Base-by-base conservation (phyloP, 2,329 filamentous ascomycete genomes). In the Colletotrichum cuscutae region DNA sequence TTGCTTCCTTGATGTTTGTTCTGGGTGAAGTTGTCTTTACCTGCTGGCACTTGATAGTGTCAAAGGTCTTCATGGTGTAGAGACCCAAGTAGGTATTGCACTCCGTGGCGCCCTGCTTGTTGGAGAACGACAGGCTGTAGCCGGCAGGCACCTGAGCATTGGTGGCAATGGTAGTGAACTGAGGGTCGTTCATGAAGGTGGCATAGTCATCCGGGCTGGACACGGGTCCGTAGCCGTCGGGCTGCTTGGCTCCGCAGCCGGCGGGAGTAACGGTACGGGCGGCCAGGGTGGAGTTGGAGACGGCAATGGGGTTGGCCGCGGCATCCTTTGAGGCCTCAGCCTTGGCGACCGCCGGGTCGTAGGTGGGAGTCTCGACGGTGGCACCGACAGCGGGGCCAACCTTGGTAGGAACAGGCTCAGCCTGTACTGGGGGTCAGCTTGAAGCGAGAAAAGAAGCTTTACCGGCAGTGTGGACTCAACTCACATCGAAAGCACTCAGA, bases 11-110 rank as follows among this genome's bases (percentile, higher is more conserved):
- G 2, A n/a, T 4, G 19, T 11, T 24, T 24, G 15, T 26, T 26
- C 19, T 5, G 12, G 24, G 7, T 24, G 28, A 54, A 22, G 6
- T 22, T 49, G 19, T 49, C 19, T 49, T 26, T 22, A 64, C 69
- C 65, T 72, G 70, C 42, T 72, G 65, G 54, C 70, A 72, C 59
- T 60, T 57, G n/a, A 60, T 54, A 1, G 70, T 49, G 32, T 69
- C 30, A 35, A 19, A 72, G n/a, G 8, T 59, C n/a, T 26, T 32
- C 65, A 72, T 9, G 5, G 65, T 72, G 54, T 54, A 69, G 7
- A 69, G 46, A 12, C 65, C 66, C 4, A 46, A 24, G 42, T 72
- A 72, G 1, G 32, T 15, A 1, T 19, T 13, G 9, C 69, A 49
- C n/a, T 59, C 53, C 4, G 58, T 24, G 1, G 65, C 62, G 19